A percentile compares a stretch with the other conserved stretches of the same genome.
Evolutionary conservation across 2,329 filamentous ascomycete species (phyloP).

Genomic region (Colletotrichum tamarilloi): DNA sequence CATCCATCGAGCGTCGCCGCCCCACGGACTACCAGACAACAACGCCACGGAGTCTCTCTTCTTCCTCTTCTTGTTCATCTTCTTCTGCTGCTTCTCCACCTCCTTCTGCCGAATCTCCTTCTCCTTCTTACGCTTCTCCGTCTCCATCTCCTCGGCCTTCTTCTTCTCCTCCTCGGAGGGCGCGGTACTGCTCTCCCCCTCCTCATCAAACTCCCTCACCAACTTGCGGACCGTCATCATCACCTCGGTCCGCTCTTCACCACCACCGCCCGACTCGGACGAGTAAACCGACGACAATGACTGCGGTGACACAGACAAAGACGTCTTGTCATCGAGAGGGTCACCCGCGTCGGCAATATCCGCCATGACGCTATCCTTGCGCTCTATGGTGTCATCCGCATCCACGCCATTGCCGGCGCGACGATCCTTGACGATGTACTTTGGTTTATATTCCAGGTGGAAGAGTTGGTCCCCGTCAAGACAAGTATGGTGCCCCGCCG

Average conservation of each 20-base stretch:
- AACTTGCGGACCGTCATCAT: background rate
- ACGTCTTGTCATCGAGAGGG: background rate
- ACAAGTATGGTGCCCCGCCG: background rate
- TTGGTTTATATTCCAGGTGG: no score
- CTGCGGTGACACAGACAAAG: background rate
- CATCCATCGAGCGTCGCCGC: background rate
- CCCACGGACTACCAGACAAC: background rate
- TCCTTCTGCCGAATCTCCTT: background rate
- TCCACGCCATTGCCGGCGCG: background rate
- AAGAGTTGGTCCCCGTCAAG: no score
- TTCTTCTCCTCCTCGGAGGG: no score
- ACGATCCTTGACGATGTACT: no score
- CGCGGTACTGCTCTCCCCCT: conserved; percentile 5
- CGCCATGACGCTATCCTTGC: conserved; percentile 7
- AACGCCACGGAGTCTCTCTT: background rate
- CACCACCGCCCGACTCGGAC: background rate
- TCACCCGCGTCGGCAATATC: background rate
- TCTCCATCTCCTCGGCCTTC: background rate
- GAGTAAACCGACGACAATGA: background rate
- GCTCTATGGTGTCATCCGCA: background rate
- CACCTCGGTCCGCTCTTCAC: background rate
- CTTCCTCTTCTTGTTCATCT: background rate
- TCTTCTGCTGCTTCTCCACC: background rate
- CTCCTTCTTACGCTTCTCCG: background rate
- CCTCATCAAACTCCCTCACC: background rate